A percentile compares a stretch with the other conserved stretches of the same genome.
Conservation (phyloP, 2,329 filamentous ascomycete species). For the Ophiosphaerella narmari region DNA sequence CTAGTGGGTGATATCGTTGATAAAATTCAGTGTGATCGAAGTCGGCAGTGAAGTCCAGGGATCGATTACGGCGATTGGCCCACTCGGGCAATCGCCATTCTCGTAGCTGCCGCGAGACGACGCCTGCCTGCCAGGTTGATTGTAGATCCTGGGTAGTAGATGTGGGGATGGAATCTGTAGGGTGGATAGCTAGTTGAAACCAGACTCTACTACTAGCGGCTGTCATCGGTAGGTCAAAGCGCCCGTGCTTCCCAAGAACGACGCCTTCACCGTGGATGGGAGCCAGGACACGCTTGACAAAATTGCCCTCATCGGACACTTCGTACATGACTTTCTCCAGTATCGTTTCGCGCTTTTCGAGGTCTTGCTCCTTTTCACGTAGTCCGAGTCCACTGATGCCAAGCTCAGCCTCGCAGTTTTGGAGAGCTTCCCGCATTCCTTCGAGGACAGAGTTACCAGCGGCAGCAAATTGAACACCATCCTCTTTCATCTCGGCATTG, state of each 20-base stretch:
- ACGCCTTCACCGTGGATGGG: slow-evolving; percentile 79
- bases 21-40: slow-evolving; percentile 94
- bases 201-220: slow-evolving; percentile 86
- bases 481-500: slow-evolving; percentile 95
- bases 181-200: slow-evolving; percentile 92
- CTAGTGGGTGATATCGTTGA: slow-evolving; percentile 78
- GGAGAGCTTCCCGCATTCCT: slow-evolving; percentile 83
- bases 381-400: slow-evolving; percentile 71
- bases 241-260: slow-evolving; percentile 74
- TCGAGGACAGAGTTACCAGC: slow-evolving; percentile 81
- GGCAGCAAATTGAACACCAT: slow-evolving; percentile 77
- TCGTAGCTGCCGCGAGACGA: slow-evolving; percentile 88
- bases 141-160: slow-evolving; percentile 73
- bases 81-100: slow-evolving; percentile 94
- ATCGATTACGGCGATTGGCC: slow-evolving; percentile 90
- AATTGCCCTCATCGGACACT: slow-evolving; percentile 79
- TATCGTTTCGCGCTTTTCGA: slow-evolving; percentile 80
- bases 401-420: slow-evolving; percentile 76
- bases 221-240: slow-evolving; percentile 75
- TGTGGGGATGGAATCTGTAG: slow-evolving; percentile 82
- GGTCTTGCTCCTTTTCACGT: slow-evolving; percentile 74
- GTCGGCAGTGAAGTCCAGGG: slow-evolving; percentile 93
- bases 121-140: slow-evolving; percentile 91
- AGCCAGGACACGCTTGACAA: slow-evolving; percentile 80
- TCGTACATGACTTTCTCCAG: slow-evolving; percentile 87